Conservation (phyloP, 306 rosid genomes). For the Sphenostylis stenocarpa region DNA sequence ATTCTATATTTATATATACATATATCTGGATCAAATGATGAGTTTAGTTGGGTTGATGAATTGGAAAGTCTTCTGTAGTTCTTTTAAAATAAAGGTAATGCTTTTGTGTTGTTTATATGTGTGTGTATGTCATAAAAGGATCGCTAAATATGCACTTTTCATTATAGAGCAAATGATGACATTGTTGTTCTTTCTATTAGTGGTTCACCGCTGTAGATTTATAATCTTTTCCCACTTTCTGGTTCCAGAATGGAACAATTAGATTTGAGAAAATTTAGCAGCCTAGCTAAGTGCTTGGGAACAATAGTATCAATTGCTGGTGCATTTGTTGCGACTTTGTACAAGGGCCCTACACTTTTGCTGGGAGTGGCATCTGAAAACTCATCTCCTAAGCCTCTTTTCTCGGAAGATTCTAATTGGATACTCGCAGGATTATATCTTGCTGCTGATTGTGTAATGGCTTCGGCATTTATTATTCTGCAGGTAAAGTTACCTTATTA, state of each 20-base stretch:
- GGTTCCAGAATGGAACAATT: constrained; percentile 74
- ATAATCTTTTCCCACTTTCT: constrained; percentile 31
- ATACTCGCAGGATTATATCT: constrained; percentile 66
- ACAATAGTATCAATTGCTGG: constrained; percentile 71
- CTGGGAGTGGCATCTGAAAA: constrained; percentile 37
- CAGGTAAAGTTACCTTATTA: constrained; percentile 50
- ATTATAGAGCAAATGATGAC: not conserved
- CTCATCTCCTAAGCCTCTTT: constrained; percentile 38
- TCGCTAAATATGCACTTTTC: not conserved
- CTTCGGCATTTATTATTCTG: constrained; percentile 52
- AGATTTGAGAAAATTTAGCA: constrained; percentile 56
- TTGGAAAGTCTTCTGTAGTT: not conserved
- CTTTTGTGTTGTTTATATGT: not conserved
- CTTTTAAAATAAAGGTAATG: not conserved
- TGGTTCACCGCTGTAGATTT: not conserved
- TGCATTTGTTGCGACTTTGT: constrained; percentile 75
- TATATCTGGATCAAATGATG: not conserved
- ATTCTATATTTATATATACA: not conserved
- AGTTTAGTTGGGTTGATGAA: not conserved
- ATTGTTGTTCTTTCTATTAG: constrained; percentile 5
- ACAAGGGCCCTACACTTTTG: constrained; percentile 73
- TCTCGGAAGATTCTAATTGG: constrained; percentile 58
- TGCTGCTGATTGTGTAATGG: constrained; percentile 52
- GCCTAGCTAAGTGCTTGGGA: constrained; percentile 68
- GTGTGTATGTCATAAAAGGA: not conserved